These are phyloP conservation scores for Dioszegia crocea DNA, from an alignment of 768 basidiomycete genomes.

Conservation along the genomic window DNA sequence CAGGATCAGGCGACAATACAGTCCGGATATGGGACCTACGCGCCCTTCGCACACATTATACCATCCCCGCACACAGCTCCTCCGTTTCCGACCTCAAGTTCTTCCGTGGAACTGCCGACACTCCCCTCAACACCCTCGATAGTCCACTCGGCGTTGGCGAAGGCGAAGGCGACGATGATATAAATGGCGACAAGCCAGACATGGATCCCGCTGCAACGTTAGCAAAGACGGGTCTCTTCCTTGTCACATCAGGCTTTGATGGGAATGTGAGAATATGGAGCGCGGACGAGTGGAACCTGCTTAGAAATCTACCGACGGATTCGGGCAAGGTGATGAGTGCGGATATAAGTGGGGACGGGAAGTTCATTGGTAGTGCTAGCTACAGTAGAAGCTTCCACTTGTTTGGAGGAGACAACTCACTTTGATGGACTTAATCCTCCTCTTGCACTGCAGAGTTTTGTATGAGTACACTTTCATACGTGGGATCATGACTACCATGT, in stretches of 20 bases:
- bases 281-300: slow-evolving; percentile 94
- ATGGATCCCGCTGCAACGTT: slow-evolving; percentile 17
- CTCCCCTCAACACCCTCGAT: slow-evolving; percentile 22
- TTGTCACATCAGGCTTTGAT: slow-evolving; percentile 91
- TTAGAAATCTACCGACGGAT: slow-evolving; percentile 83
- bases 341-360: slow-evolving; percentile 77
- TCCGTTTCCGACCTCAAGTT: slow-evolving; percentile 94
- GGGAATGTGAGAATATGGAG: slow-evolving; percentile 94
- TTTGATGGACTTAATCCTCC: slow-evolving; percentile 5
- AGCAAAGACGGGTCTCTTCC: slow-evolving; percentile 67
- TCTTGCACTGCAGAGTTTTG: too few species aligned
- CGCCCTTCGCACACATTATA: slow-evolving; percentile 84
- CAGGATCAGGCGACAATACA: slow-evolving; percentile 94
- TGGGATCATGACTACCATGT: too few species aligned
- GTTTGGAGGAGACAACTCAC: slow-evolving; percentile 65
- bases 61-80: slow-evolving; percentile 91
- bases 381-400: slow-evolving; percentile 93
- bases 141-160: slow-evolving; percentile 1
- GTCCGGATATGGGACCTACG: slow-evolving; percentile 99
- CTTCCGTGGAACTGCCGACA: slow-evolving; percentile 58
- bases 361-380: slow-evolving; percentile 79
- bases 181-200: slow-evolving; percentile 12
- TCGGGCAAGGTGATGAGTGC: slow-evolving; percentile 97
- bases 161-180: slow-evolving; percentile 14
- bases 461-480: too few species aligned